Base-by-base conservation (phyloP, 2,329 filamentous ascomycete genomes). In the Alternaria rosae region DNA sequence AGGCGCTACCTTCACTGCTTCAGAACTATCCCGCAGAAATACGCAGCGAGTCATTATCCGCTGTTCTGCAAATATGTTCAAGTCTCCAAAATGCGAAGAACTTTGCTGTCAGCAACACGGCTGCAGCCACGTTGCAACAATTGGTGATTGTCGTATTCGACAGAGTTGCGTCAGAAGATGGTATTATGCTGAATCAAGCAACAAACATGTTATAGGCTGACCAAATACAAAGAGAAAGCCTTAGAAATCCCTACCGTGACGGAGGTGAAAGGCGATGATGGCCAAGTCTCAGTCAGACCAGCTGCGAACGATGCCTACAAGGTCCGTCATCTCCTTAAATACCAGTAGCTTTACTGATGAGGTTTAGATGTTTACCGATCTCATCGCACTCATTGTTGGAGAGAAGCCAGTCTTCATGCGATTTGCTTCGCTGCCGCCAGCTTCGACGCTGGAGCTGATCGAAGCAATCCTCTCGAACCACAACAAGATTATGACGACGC, bases 41-140 rank as follows among this genome's bases (percentile, higher is more conserved):
- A 38, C 89, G 90, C 62, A 93, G 92, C 2, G 91, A 94, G 62
- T 83, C 97, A 32, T 85, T 99, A 41, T 91, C 93, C 26, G 92
- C 88, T 10, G 88, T 92, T 0, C 82, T 99, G 68, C 94, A 97
- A 76, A 92, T 97, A 76, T 98, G 95, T 81, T 95, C 95, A 63
- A 91, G 92, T 53, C 82, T 99, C 51, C 94, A 98, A 80, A 91
- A 89, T 59, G 95, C 92, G 79, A 98, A 97, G 81, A 96, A 94
- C 81, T 89, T 90, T 25, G 93, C 97, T 54, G 93, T 99, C 70
- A 96, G 94, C 76, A 96, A 96, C 71, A 98, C 96, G 1, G 95
- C 95, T 10, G 93, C 94, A 25, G 95, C 95, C n/a, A 98, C 95
- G 3, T 83, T 99, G 56, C 94, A 97, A 79, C 95, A 98, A 78